Percentiles rank a stretch among this genome's conserved stretches.
Conservation (phyloP, 2,329 filamentous ascomycete species). For the Talaromyces rugulosus region DNA sequence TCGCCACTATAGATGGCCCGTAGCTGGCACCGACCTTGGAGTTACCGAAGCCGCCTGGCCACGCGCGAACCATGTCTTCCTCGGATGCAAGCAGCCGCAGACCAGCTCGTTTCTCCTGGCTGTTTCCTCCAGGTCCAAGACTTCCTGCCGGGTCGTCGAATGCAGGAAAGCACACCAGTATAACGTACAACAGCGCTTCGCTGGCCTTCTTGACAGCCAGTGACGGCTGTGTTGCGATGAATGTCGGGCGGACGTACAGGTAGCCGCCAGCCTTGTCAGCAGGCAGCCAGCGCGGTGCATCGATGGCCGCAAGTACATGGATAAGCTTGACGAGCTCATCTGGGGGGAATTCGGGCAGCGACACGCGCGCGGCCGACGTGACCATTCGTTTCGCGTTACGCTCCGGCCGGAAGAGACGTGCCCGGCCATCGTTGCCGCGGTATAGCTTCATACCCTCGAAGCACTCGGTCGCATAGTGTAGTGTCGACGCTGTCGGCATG, state of each 20-base stretch:
- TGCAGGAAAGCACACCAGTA: conserved; percentile 49
- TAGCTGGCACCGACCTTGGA: conserved; percentile 95
- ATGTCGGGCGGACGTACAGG: conserved; percentile 79
- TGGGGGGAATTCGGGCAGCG: conserved; percentile 67
- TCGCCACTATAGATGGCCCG: conserved; percentile 75
- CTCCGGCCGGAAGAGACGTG: conserved; percentile 68
- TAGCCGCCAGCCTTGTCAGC: conserved; percentile 54
- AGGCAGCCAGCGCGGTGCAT: conserved; percentile 23
- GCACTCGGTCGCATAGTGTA: conserved; percentile 82
- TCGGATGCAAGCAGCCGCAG: conserved; percentile 58
- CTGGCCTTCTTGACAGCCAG: conserved; percentile 76
- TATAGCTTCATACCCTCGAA: conserved; percentile 76
- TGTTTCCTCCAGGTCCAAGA: conserved; percentile 37
- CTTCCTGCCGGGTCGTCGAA: conserved; percentile 47
- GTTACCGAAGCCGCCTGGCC: conserved; percentile 89
- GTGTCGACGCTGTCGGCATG: conserved; percentile 68
- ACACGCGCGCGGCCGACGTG: conserved; percentile 55
- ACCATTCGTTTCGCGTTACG: conserved; percentile 62
- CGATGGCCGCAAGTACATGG: conserved; percentile 47
- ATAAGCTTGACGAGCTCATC: conserved; percentile 67
- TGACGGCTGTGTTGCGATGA: conserved; percentile 77
- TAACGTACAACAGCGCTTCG: conserved; percentile 85
- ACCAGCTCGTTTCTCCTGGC: not conserved
- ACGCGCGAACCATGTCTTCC: conserved; percentile 81
- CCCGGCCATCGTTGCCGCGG: conserved; percentile 60